A percentile compares a stretch with the other conserved stretches of the same genome.
Evolutionary conservation across 345 rosid genomes (phyloP).

Genomic region (Abelmoschus esculentus): DNA sequence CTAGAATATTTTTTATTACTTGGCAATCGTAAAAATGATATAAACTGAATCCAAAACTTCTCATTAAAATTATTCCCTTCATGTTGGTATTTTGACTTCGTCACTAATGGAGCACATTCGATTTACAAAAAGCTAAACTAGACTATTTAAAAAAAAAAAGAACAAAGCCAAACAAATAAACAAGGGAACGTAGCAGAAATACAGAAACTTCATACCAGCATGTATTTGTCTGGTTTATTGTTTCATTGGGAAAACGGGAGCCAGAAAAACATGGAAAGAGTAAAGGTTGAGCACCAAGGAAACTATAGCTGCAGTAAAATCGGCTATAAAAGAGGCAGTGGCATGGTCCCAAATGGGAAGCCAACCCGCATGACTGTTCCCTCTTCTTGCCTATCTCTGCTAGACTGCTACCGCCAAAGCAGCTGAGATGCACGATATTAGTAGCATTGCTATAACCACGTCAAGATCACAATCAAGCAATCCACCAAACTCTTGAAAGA

Average conservation of each 20-base stretch:
- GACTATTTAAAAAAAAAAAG: no score
- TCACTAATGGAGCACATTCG: no score
- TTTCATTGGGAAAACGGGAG: conserved; percentile 26
- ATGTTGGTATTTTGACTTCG: no score
- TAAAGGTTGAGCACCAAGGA: conserved; percentile 31
- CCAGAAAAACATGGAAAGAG: conserved; percentile 28
- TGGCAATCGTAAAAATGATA: no score
- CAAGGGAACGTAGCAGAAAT: no score
- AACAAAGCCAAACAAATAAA: no score
- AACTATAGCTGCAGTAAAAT: conserved; percentile 28
- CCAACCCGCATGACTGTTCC: conserved; percentile 59
- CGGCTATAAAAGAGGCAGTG: conserved; percentile 33
- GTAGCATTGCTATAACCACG: conserved; percentile 31
- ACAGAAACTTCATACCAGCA: neutral
- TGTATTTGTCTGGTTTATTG: conserved; percentile 11
- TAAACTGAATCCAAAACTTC: no score
- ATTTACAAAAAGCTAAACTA: no score
- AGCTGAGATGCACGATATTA: conserved; percentile 46
- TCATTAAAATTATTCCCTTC: no score
- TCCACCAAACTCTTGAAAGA: conserved; percentile 19
- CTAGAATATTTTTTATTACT: conserved; percentile 51
- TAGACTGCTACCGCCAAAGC: conserved; percentile 51
- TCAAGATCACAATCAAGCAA: conserved; percentile 45
- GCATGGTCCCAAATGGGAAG: conserved; percentile 43
- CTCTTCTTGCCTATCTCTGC: conserved; percentile 54